These are phyloP conservation scores for Zizania palustris DNA, from an alignment of 202 grass and related monocot genomes.

Conservation along the genomic window DNA sequence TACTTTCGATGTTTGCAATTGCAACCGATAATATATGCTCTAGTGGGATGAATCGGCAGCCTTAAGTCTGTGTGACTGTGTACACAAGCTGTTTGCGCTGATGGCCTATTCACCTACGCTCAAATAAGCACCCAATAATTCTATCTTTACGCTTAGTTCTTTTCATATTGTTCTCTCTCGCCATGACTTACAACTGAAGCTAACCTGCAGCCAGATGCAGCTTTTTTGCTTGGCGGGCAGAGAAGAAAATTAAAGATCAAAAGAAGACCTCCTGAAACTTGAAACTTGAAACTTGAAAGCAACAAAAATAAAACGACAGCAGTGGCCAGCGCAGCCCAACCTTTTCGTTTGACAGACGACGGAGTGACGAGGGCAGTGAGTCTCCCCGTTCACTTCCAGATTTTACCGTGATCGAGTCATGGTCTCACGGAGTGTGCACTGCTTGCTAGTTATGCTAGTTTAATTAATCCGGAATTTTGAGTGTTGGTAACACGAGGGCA, in stretches of 20 bases:
- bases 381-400: constrained; percentile 35
- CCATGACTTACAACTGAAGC: constrained; percentile 55
- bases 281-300: too few relatives aligned
- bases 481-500: constrained; percentile 21
- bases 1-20: constrained; percentile 15
- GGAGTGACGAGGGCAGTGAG: not conserved
- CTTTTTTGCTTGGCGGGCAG: constrained; percentile 34
- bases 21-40: constrained; percentile 32
- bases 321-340: constrained; percentile 9
- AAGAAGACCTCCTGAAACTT: too few relatives aligned
- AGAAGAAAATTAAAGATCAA: too few relatives aligned
- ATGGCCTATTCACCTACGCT: constrained; percentile 40
- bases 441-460: not conserved
- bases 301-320: constrained; percentile 55
- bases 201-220: constrained; percentile 31
- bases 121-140: constrained; percentile 53
- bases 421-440: not conserved
- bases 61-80: not conserved
- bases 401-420: constrained; percentile 13
- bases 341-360: constrained; percentile 35
- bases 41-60: constrained; percentile 8
- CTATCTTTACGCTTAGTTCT: constrained; percentile 46
- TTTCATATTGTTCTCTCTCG: constrained; percentile 47
- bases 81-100: not conserved
- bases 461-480: not conserved